Evolutionary conservation across 441 rosid species (phyloP).

Genomic region (Croton laevigatus): DNA sequence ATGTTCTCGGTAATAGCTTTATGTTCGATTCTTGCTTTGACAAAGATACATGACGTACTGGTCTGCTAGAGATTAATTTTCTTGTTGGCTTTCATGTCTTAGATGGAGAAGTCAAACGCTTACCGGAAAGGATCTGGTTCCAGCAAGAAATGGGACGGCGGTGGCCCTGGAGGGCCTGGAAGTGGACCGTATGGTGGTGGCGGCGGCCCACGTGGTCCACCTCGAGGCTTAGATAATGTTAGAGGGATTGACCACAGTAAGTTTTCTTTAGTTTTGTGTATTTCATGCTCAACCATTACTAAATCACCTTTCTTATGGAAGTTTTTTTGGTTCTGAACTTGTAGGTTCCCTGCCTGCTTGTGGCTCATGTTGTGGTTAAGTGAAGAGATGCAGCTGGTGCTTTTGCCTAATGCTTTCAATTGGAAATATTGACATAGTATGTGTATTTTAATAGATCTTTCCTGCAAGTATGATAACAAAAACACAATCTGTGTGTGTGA

Average conservation of each 20-base stretch:
- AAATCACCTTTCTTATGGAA: background rate
- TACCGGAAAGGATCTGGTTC: slow-evolving; percentile 65
- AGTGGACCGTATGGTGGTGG: slow-evolving; percentile 67
- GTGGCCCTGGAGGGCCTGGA: slow-evolving; percentile 84
- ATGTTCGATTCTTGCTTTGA: background rate
- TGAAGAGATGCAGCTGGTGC: background rate
- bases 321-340: slow-evolving; percentile 14
- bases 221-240: slow-evolving; percentile 77
- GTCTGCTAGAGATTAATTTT: background rate
- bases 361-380: slow-evolving; percentile 84
- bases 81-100: slow-evolving; percentile 6
- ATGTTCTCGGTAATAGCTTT: slow-evolving; percentile 67
- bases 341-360: slow-evolving; percentile 90
- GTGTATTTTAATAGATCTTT: background rate
- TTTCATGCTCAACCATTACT: background rate
- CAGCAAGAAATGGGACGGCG: slow-evolving; percentile 91
- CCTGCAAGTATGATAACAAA: background rate
- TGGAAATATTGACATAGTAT: background rate
- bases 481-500: background rate
- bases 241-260: slow-evolving; percentile 83
- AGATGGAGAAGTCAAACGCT: slow-evolving; percentile 87
- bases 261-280: slow-evolving; percentile 24
- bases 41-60: background rate
- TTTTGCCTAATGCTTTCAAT: background rate
- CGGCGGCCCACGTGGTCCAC: slow-evolving; percentile 55